Evolutionary conservation across 2,329 filamentous ascomycete genomes (phyloP), one percentile per base, ranked within the genome.

Genomic region (Penicillium brasilianum): DNA sequence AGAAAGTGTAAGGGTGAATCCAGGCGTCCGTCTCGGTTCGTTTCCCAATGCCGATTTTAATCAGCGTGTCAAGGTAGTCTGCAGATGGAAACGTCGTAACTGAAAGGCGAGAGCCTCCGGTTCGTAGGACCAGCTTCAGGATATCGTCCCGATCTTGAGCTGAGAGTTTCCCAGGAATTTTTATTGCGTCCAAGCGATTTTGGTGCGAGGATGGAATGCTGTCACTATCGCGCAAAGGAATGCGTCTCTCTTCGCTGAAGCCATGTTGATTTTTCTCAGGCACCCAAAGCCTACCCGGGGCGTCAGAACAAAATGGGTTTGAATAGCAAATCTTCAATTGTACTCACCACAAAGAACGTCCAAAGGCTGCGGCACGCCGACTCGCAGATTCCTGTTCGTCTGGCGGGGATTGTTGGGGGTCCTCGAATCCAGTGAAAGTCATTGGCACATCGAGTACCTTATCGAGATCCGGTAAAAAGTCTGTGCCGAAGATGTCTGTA

Each of bases 231-330:
- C 59, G 59, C 2, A 66, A 46, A 2, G 64, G 61, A 18, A 66
- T 58, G 10, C 55, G 53, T 53, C 43, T 34, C 37, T 66, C 61
- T 10, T 64, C 64, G 18, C 64, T 66, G 43, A 64, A 64, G 0
- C 50, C 64, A 46, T 66, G 59, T 32, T 66, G 61, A 14, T 64
- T 66, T n/a, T 66, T 66, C 28, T 60, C 61, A 7, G 61, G 64
- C 1, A 59, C 52, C 63, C 63, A 66, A 8, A 61, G 48, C 63
- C 63, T 66, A 39, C 10, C 3, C 1, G 3, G 9, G 1, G 9
- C 18, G 30, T 55, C n/a, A 57, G 43, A 44, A 41, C 14, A 13
- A n/a, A 14, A 6, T 4, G 4, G 3, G 22, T 14, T 6, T 2
- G 9, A 16, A 32, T 25, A 44, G 7, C 9, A 22, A 32, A 44